Evolutionary conservation across 1,284 basidiomycete genomes (phyloP).

Genomic region (Cerioporus squamosus): DNA sequence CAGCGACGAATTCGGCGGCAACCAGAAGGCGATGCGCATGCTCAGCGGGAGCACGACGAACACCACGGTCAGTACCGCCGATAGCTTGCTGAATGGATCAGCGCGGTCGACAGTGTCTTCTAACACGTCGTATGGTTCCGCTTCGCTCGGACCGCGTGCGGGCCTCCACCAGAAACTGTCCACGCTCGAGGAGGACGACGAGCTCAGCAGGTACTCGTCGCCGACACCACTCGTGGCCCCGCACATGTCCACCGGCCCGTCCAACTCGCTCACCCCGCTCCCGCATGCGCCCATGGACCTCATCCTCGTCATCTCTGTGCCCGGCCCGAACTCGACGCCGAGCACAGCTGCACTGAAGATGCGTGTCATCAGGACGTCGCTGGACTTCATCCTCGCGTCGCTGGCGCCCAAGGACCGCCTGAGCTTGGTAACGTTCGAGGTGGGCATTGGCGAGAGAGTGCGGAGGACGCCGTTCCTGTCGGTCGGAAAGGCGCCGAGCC

Average conservation of each 20-base stretch:
- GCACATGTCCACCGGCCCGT: slow-evolving; percentile 74
- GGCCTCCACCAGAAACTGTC: slow-evolving; percentile 53
- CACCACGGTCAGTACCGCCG: slow-evolving; percentile 68
- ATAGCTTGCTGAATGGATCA: slow-evolving; percentile 68
- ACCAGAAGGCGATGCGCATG: slow-evolving; percentile 75
- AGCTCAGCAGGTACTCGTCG: slow-evolving; percentile 56
- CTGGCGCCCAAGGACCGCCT: slow-evolving; percentile 79
- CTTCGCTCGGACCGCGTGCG: slow-evolving; percentile 24
- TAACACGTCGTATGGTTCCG: slow-evolving; percentile 67
- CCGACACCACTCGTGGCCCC: slow-evolving; percentile 70
- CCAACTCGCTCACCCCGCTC: slow-evolving; percentile 78
- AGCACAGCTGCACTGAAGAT: slow-evolving; percentile 84
- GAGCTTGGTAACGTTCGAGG: slow-evolving; percentile 90
- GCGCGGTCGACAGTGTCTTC: slow-evolving; percentile 70
- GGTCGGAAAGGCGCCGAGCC: slow-evolving; percentile 71
- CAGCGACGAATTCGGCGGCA: slow-evolving; percentile 79
- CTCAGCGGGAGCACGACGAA: slow-evolving; percentile 72
- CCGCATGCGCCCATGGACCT: slow-evolving; percentile 92
- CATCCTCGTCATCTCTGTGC: slow-evolving; percentile 89
- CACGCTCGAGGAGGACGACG: slow-evolving; percentile 74
- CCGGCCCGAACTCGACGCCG: slow-evolving; percentile 70
- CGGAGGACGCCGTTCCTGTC: slow-evolving; percentile 89
- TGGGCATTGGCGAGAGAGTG: slow-evolving; percentile 77
- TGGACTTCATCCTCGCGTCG: slow-evolving; percentile 84
- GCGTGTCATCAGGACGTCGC: slow-evolving; percentile 81